Percentiles rank a stretch among this genome's conserved stretches.
Conservation (phyloP, 106 monocot species). For the Agapanthus africanus region DNA sequence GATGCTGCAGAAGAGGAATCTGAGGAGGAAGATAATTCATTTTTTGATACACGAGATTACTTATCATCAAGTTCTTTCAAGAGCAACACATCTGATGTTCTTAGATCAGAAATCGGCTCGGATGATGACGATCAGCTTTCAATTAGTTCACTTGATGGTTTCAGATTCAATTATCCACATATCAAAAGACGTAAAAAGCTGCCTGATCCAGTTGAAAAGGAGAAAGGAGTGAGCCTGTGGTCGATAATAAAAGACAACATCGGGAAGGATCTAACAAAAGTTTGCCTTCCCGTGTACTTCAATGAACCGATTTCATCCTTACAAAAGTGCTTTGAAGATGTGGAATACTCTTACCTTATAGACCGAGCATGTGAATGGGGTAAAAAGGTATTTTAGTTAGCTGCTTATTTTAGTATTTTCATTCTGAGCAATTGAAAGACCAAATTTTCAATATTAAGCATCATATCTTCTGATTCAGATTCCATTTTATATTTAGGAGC, state of each 20-base stretch:
- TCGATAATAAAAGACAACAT: constrained; percentile 99
- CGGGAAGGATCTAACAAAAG: constrained; percentile 96
- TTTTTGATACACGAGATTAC: constrained; percentile 93
- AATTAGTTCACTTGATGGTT: constrained; percentile 36
- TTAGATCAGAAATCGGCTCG: constrained; percentile 53
- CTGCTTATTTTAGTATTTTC: neutral
- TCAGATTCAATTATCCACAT: constrained; percentile 38
- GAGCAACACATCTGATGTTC: constrained; percentile 69
- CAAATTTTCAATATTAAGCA: neutral
- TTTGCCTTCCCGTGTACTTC: constrained; percentile 97
- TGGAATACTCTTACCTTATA: constrained; percentile 90
- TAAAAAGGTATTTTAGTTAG: constrained; percentile 62
- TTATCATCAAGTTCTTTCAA: constrained; percentile 94
- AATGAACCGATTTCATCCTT: constrained; percentile 94
- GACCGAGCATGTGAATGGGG: constrained; percentile 92
- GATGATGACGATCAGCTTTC: constrained; percentile 66
- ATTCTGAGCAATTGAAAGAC: neutral
- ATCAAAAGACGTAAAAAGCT: constrained; percentile 78
- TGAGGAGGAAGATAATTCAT: constrained; percentile 88
- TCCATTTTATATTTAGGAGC: neutral
- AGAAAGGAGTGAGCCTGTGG: constrained; percentile 98
- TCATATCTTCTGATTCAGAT: neutral
- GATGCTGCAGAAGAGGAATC: constrained; percentile 84
- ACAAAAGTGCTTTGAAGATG: constrained; percentile 97
- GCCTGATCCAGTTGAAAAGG: constrained; percentile 89